These are phyloP conservation scores for Murraya paniculata DNA, from an alignment of 345 rosid genomes.

Conservation along the genomic window DNA sequence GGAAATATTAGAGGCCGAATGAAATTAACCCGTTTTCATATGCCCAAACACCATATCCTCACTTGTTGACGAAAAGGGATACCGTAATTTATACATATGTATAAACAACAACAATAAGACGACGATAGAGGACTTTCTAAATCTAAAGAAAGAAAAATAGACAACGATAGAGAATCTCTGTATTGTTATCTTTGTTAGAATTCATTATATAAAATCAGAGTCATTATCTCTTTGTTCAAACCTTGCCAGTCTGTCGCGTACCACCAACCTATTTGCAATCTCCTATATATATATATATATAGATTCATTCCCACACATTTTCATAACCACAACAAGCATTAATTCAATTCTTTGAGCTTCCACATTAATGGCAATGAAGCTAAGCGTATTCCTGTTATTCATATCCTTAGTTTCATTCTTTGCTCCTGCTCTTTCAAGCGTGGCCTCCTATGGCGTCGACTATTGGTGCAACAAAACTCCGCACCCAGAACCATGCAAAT, in stretches of 20 bases:
- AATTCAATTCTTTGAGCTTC: not conserved
- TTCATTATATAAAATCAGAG: not conserved
- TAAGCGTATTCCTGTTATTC: not conserved
- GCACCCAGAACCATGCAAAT: constrained; percentile 62
- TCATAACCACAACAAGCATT: not conserved
- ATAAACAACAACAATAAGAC: not conserved
- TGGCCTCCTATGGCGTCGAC: constrained; percentile 28
- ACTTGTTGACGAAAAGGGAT: not conserved
- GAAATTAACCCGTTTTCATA: not conserved
- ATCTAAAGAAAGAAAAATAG: not conserved
- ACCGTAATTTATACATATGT: not conserved
- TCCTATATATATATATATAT: constrained; percentile 5
- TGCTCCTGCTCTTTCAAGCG: constrained; percentile 15
- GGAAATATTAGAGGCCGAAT: not conserved
- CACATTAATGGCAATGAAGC: constrained; percentile 24
- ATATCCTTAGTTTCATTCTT: constrained; percentile 14
- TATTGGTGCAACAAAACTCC: constrained; percentile 80
- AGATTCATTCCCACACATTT: not conserved
- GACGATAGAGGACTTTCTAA: not conserved
- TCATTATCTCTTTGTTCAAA: not conserved
- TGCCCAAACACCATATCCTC: not conserved
- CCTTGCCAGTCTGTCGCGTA: not conserved
- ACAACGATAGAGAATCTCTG: not conserved
- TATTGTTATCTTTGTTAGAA: not conserved
- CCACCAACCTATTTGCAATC: not conserved